phyloP scores from a whole-genome alignment of 805 yeast genomes.

The Kazachstania taianensis region DNA sequence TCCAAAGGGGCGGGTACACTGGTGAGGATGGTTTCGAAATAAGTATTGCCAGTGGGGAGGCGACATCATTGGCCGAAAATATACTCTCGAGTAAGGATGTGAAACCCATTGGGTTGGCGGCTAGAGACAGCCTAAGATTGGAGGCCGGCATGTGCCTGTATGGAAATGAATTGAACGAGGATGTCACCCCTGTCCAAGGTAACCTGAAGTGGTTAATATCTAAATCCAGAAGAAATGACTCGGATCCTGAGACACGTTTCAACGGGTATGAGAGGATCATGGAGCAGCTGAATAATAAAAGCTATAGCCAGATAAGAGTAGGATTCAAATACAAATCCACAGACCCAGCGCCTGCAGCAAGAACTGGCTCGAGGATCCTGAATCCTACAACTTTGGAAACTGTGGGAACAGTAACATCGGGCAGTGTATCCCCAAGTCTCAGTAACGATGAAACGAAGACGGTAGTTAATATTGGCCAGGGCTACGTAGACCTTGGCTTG shows the following conservation, averaged over 20 bases:
- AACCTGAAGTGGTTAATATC: constrained; percentile 85
- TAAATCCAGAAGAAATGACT: constrained; percentile 52
- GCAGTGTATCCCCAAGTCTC: constrained; percentile 57
- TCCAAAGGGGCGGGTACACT: constrained; percentile 95
- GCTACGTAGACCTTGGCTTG: constrained; percentile 61
- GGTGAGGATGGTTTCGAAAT: constrained; percentile 98
- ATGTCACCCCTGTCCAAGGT: constrained; percentile 79
- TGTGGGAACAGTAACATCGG: constrained; percentile 47
- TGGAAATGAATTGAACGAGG: constrained; percentile 81
- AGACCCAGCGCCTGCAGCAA: constrained; percentile 97
- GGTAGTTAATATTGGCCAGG: constrained; percentile 76
- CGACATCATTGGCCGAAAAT: constrained; percentile 51
- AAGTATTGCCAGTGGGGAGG: constrained; percentile 54
- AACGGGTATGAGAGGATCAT: constrained; percentile 69
- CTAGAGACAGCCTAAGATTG: constrained; percentile 86
- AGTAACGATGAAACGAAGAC: constrained; percentile 31
- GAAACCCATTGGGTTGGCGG: constrained; percentile 92
- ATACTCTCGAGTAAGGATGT: constrained; percentile 50
- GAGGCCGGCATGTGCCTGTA: constrained; percentile 99
- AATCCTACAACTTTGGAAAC: constrained; percentile 44
- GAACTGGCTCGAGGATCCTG: constrained; percentile 63
- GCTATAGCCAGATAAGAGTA: constrained; percentile 49
- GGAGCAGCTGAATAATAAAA: constrained; percentile 59
- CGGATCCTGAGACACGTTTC: constrained; percentile 36
- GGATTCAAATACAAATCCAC: constrained; percentile 52